phyloP scores from a whole-genome alignment of 306 rosid species.

The Citrullus mucosospermus region DNA sequence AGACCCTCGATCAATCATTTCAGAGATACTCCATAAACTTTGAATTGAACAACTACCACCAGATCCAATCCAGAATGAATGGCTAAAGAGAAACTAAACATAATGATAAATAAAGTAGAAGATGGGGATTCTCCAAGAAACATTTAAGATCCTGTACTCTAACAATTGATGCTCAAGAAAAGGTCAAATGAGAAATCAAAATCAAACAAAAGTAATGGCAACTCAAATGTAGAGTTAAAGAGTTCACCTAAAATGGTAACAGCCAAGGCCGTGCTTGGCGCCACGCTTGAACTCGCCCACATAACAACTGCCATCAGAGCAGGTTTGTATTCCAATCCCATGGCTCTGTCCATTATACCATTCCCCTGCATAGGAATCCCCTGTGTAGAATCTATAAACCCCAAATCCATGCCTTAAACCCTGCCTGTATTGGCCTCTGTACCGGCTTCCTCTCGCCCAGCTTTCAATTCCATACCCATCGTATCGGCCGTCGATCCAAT shows the following conservation, averaged over 20 bases:
- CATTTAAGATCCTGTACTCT: not conserved
- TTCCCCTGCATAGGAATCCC: conserved; percentile 84
- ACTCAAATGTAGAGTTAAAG: not conserved
- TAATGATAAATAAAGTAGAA: too few relatives aligned
- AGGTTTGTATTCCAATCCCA: conserved; percentile 83
- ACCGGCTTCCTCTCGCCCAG: conserved; percentile 88
- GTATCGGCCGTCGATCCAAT: conserved; percentile 86
- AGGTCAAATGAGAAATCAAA: not conserved
- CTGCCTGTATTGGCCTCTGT: conserved; percentile 72
- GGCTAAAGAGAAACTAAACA: not conserved
- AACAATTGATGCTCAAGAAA: not conserved
- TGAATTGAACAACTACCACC: not conserved
- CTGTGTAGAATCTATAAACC: conserved; percentile 68
- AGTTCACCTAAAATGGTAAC: conserved; percentile 85
- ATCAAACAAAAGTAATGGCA: not conserved
- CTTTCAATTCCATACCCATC: conserved; percentile 92
- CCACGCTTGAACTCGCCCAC: conserved; percentile 79
- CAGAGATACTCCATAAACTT: not conserved
- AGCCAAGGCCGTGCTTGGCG: conserved; percentile 85
- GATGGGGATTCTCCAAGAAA: not conserved
- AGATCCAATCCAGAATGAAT: not conserved
- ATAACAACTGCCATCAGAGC: conserved; percentile 84
- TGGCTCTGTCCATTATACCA: conserved; percentile 97
- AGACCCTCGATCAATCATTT: not conserved
- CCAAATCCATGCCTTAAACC: conserved; percentile 86